A percentile compares a stretch with the other conserved stretches of the same genome.
These are phyloP conservation scores for Phytophthora pluvialis DNA, from an alignment of 352 stramenopile species.

Conservation along the genomic window DNA sequence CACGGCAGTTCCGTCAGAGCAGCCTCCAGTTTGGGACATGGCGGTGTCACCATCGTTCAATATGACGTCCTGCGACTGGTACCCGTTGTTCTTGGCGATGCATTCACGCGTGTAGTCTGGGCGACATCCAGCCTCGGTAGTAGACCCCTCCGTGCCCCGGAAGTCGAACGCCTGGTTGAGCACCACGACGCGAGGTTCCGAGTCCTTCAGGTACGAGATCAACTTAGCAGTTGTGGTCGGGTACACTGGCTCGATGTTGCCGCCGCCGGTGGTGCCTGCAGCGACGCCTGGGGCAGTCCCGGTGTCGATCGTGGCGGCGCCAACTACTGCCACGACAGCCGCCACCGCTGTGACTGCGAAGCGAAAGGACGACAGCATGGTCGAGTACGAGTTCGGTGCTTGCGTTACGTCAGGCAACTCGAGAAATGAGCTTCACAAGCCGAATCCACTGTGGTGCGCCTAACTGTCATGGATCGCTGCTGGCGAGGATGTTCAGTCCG, in stretches of 20 bases:
- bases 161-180: slow-evolving; percentile 48
- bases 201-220: slow-evolving; percentile 33
- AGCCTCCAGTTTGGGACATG: slow-evolving; percentile 50
- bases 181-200: slow-evolving; percentile 42
- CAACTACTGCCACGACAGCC: too few relatives aligned
- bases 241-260: slow-evolving; percentile 32
- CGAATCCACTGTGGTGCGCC: too few relatives aligned
- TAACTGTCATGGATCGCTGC: too few relatives aligned
- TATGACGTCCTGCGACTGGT: slow-evolving; percentile 47
- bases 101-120: slow-evolving; percentile 28
- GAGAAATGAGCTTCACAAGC: too few relatives aligned
- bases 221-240: slow-evolving; percentile 38
- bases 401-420: too few relatives aligned
- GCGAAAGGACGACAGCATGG: too few relatives aligned
- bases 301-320: not conserved
- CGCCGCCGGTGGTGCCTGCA: slow-evolving; percentile 38
- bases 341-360: too few relatives aligned
- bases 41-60: slow-evolving; percentile 33
- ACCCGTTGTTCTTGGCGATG: slow-evolving; percentile 45
- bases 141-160: slow-evolving; percentile 39
- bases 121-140: slow-evolving; percentile 45
- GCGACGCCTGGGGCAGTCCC: slow-evolving; percentile 29
- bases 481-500: too few relatives aligned
- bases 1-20: slow-evolving; percentile 29
- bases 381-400: too few relatives aligned